A percentile compares a stretch with the other conserved stretches of the same genome.
Evolutionary conservation across 805 yeast genomes (phyloP).

Genomic region (Komagataella mondaviorum): DNA sequence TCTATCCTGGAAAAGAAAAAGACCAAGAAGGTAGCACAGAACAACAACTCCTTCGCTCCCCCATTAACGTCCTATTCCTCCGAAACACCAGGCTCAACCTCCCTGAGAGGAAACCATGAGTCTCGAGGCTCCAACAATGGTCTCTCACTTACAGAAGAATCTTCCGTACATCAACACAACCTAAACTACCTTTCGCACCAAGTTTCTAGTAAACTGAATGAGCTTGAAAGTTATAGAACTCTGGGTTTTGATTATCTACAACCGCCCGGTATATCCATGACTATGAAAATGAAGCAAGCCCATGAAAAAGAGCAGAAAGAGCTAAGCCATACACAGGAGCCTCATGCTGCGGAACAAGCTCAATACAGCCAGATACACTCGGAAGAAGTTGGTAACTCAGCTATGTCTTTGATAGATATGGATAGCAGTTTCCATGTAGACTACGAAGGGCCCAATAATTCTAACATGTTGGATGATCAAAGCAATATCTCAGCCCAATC

Average conservation of each 20-base stretch:
- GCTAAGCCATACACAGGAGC: constrained; percentile 8
- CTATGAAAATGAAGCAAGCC: constrained; percentile 22
- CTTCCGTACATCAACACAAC: constrained; percentile 1
- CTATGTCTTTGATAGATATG: not conserved
- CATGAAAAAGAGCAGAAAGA: constrained; percentile 11
- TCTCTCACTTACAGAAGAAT: constrained; percentile 6
- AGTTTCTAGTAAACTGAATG: constrained; percentile 11
- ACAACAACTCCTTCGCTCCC: constrained; percentile 24
- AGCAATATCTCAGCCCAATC: not conserved
- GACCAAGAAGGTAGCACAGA: not conserved
- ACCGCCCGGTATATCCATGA: constrained; percentile 49
- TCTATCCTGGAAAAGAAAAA: constrained; percentile 1
- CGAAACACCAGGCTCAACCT: constrained; percentile 22
- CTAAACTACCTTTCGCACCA: constrained; percentile 10
- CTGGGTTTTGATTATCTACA: constrained; percentile 34
- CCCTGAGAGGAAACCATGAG: not conserved
- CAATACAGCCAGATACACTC: not conserved
- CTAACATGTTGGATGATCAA: not conserved
- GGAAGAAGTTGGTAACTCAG: not conserved
- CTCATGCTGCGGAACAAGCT: not conserved
- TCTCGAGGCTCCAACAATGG: constrained; percentile 5
- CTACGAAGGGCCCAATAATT: not conserved
- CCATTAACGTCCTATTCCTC: constrained; percentile 43
- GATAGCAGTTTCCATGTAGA: not conserved
- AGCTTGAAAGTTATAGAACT: constrained; percentile 20